Base-by-base conservation (phyloP, 805 yeast genomes). In the Vanderwaltozyma polyspora region DNA sequence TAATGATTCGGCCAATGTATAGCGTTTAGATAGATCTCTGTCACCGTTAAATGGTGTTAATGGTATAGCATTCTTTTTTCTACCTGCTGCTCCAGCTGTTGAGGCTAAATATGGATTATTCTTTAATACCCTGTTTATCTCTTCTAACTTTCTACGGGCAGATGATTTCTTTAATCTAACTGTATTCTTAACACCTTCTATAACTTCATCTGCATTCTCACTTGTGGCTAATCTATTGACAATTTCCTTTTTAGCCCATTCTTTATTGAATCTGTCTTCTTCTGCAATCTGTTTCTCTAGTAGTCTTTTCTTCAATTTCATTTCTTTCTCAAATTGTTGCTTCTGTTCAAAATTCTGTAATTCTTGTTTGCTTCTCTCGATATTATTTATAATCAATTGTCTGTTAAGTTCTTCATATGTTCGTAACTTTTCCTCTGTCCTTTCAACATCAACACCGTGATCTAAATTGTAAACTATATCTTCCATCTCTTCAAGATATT, bases 21-120 rank as follows among this genome's bases (percentile, higher is more conserved):
- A 86, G 19, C 70, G 65, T 35, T 66, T 65, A 17, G 64, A 58
- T 6, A 62, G 40, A 38, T 79, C 77, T 40, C 91, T 67, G 59
- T 89, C 97, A 29, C 96, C 96, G 51, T 79, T 76, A 60, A 89
- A 89, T 7, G 97, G 97, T 9, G 97, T 86, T 56, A 87, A 89
- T 13, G 97, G 97, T 5, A 68, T 62, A 12, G 52, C 44, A 16
- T 55, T 61, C 34, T 53, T 59, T 36, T 46, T 50, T 31, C 53
- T 48, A 19, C 42, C 43, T 19, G 48, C 41, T 39, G 19, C 14
- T 25, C 22, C 31, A n/a, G 18, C 24, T 10, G 53, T 49, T 19
- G 41, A 45, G n/a, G 46, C 44, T 33, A 58, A 53, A 43, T 58
- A 57, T 38, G 63, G 60, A 33, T 55, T 60, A 19, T 52, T 55